A percentile compares a stretch with the other conserved stretches of the same genome.
phyloP scores from a whole-genome alignment of 192 early-diverging fungal species.

The Coemansia nantahalensis region DNA sequence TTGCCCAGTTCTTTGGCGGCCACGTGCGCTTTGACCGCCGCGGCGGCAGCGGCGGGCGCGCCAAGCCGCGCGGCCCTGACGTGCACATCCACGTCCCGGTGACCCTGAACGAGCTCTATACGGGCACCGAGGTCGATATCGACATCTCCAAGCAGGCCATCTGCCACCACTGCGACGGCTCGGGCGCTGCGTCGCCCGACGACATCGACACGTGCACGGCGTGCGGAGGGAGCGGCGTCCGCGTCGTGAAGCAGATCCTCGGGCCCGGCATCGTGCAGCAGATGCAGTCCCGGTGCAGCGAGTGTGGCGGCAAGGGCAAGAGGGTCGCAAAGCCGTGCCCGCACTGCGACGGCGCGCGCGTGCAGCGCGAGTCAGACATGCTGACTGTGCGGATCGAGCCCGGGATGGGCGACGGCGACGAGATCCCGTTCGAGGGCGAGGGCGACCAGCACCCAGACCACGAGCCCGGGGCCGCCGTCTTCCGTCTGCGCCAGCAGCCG shows the following conservation, averaged over 20 bases:
- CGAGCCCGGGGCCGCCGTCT: constrained; percentile 83
- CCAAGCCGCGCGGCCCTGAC: constrained; percentile 83
- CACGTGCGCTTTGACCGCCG: constrained; percentile 59
- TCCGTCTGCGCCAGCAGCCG: constrained; percentile 66
- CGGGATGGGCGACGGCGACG: constrained; percentile 76
- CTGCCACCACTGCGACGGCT: constrained; percentile 90
- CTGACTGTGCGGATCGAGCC: constrained; percentile 76
- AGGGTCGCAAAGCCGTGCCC: constrained; percentile 75
- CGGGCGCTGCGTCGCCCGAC: constrained; percentile 79
- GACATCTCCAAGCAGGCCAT: constrained; percentile 94
- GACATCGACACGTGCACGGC: constrained; percentile 79
- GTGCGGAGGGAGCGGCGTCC: constrained; percentile 81
- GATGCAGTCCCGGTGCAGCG: constrained; percentile 89
- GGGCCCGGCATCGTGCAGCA: constrained; percentile 94
- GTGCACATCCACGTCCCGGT: constrained; percentile 77
- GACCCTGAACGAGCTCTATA: constrained; percentile 88
- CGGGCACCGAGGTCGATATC: constrained; percentile 78
- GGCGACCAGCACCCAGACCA: constrained; percentile 89
- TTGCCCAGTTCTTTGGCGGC: constrained; percentile 84
- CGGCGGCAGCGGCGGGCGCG: constrained; percentile 49
- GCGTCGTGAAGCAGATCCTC: constrained; percentile 78
- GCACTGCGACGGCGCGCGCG: constrained; percentile 81
- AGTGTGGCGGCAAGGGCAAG: constrained; percentile 90
- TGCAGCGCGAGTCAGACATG: constrained; percentile 77
- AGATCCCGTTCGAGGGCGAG: constrained; percentile 81